Evolutionary conservation across 371 early-diverging fungal genomes (phyloP), one percentile per base, ranked within the genome.

Genomic region (Blakeslea trispora): DNA sequence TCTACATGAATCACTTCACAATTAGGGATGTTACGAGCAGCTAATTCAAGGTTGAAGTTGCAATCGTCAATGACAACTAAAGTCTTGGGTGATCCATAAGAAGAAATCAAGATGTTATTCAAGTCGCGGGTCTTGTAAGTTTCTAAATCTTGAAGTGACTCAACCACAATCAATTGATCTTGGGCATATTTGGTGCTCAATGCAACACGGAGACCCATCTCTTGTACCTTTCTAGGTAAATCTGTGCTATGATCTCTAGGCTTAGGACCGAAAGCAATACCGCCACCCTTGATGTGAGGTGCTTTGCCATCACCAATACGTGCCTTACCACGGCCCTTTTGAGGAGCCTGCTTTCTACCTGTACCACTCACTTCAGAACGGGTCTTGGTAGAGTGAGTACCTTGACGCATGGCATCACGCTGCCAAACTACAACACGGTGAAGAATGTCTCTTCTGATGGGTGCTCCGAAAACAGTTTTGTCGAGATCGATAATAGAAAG

Each of bases 301-400:
- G 95, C 93, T 31, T 95, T 81, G 34, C 83, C 60, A 13, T 92
- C 87, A 40, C 96, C 95, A 18, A 91, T 88, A 64, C 97, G 84
- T 14, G 97, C 96, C 63, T 79, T 83, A 72, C 97, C 97, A 41
- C 94, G 81, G 6, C 97, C 97, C 76, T 97, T 97, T 73, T 97
- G 97, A 22, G 91, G 91, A 32, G 86, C 82, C 10, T 72, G 72
- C 73, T 92, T 97, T 57, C 82, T 74, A 41, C 90, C 83, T 5
- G 90, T 82, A 21, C 96, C 97, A 23, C 91, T 75, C 31, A 96
- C 95, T 61, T 95, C 92, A 39, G 89, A 81, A 50, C 91, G 82
- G 15, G 82, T 79, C 66, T 93, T 93, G 23, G 93, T 83, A 24
- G 85, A 84, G 50, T 87, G 87, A 9, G 96, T 96, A 41, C 96